Conservation (phyloP, 305 asterid genomes). For the Plantago lanceolata region DNA sequence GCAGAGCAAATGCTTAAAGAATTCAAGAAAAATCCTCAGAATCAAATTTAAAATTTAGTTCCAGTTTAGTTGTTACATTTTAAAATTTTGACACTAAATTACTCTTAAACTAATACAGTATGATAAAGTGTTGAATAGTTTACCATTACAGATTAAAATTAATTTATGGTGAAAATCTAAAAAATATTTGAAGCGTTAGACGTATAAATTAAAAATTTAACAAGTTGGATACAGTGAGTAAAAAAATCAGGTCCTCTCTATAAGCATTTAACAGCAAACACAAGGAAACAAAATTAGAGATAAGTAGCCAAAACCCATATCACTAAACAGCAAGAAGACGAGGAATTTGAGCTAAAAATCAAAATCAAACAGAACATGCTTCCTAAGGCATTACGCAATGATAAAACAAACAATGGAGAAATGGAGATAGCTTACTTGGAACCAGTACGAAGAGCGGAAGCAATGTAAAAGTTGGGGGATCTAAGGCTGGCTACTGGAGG, state of each 20-base stretch:
- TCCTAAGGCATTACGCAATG: background rate
- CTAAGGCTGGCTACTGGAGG: slow-evolving; percentile 53
- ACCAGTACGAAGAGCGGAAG: slow-evolving; percentile 57
- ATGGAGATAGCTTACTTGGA: slow-evolving; percentile 38
- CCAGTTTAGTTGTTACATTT: too few species aligned
- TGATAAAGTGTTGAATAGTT: too few species aligned
- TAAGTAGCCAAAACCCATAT: background rate
- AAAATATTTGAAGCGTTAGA: too few species aligned
- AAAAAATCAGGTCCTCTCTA: background rate
- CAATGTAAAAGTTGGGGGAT: slow-evolving; percentile 69
- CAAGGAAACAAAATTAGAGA: background rate
- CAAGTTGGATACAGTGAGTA: too few species aligned
- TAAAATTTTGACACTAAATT: too few species aligned
- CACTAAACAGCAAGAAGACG: background rate
- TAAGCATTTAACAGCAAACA: background rate
- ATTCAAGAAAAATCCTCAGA: background rate
- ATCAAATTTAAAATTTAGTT: too few species aligned
- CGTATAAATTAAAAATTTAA: too few species aligned
- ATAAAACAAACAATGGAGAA: background rate
- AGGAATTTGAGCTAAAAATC: background rate
- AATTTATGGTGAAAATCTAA: too few species aligned
- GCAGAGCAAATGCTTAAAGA: background rate
- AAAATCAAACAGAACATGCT: background rate
- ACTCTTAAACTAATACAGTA: too few species aligned
- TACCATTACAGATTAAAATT: too few species aligned